These are phyloP conservation scores for Debaryomyces udenii DNA, from an alignment of 1,139 yeast genomes.

Conservation along the genomic window DNA sequence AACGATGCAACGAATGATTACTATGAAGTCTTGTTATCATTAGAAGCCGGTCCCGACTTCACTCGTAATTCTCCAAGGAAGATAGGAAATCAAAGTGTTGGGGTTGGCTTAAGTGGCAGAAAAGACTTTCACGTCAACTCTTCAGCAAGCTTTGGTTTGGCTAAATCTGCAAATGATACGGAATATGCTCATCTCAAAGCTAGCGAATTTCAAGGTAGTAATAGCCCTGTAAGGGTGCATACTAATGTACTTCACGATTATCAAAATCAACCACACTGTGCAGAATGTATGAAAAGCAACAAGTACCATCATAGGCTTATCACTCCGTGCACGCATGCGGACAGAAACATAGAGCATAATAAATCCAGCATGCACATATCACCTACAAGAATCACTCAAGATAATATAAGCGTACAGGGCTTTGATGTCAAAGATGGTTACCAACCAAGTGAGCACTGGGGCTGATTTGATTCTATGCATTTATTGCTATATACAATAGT, in stretches of 20 bases:
- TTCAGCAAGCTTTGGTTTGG: conserved; percentile 8
- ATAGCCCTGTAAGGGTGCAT: conserved; percentile 12
- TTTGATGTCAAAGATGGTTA: conserved; percentile 14
- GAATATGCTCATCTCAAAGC: conserved; percentile 9
- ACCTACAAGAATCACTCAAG: conserved; percentile 10
- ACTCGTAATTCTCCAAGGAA: conserved; percentile 16
- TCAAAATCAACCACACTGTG: conserved; percentile 11
- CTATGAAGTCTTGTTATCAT: conserved; percentile 17
- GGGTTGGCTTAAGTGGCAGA: conserved; percentile 8
- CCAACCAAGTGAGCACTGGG: conserved; percentile 14
- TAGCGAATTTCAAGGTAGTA: conserved; percentile 3
- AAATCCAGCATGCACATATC: conserved; percentile 7
- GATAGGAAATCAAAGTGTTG: conserved; percentile 9
- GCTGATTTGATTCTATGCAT: conserved; percentile 3
- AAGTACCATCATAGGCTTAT: conserved; percentile 12
- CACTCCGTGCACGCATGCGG: conserved; percentile 17
- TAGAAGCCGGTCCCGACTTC: conserved; percentile 16
- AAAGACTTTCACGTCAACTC: conserved; percentile 10
- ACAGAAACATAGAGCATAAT: conserved; percentile 10
- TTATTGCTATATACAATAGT: neutral
- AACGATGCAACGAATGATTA: conserved; percentile 37
- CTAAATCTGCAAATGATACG: conserved; percentile 8
- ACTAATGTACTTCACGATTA: conserved; percentile 8
- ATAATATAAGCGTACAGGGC: conserved; percentile 10
- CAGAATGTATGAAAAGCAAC: conserved; percentile 15